Base-by-base conservation (phyloP, 495 filamentous ascomycete species). In the Lasiosphaeria miniovina region DNA sequence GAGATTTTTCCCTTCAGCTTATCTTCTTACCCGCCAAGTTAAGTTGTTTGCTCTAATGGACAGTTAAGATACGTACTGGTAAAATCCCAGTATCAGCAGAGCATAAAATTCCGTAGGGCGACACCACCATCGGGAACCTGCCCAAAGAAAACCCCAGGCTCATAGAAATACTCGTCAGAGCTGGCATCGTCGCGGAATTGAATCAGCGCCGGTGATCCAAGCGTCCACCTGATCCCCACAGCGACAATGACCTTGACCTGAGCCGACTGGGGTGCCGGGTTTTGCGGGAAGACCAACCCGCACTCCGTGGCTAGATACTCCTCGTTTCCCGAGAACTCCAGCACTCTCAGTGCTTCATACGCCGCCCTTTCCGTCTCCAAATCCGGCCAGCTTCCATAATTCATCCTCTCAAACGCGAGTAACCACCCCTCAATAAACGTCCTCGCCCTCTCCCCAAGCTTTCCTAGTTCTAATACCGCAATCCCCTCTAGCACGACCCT, bases 121-220 rank as follows among this genome's bases (percentile, higher is more conserved):
- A n/a, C n/a, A n/a, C n/a, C n/a, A n/a, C n/a, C n/a, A 50, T 50
- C n/a, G 9, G 3, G 12, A 50, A 50, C 31, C 12, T 50, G n/a
- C 17, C 48, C 48, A 31, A 50, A 50, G 17, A 50, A 50, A 17
- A 50, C 48, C 12, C 48, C 48, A n/a, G 48, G 48, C 48, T 17
- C 48, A 31, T 50, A 50, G n/a, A 8, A 50, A 15, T 17, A 50
- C 12, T 17, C 12, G 31, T 31, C 12, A 31, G 17, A 50, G 17
- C 48, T 31, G 3, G 12, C 14, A 8, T 50, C 31, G 11, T 50
- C 48, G 17, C 17, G 48, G 8, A 17, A 50, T n/a, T 17, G 48
- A 6, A 31, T 17, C 12, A 50, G 31, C 31, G 12, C 48, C n/a
- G 48, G 48, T 3, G 48, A 11, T 3, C 48, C 48, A 50, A 50